Evolutionary conservation across 805 yeast genomes (phyloP).

Genomic region (Brettanomyces anomalus): DNA sequence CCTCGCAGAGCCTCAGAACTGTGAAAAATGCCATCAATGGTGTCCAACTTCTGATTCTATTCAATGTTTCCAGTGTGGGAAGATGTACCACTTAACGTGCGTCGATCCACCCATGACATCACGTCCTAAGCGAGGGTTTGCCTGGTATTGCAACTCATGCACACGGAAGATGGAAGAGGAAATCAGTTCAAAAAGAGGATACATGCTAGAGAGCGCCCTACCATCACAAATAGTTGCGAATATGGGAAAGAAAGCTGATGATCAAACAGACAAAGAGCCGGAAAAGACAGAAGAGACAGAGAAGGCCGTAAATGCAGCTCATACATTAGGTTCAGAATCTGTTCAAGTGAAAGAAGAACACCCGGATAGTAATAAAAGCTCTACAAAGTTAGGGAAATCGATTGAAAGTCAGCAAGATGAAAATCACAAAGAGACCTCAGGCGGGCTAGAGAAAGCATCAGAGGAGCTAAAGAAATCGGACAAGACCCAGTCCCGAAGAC

Average conservation of each 20-base stretch:
- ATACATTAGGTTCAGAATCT: no score
- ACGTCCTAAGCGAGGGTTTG: constrained; percentile 80
- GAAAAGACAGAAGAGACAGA: background rate
- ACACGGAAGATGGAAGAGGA: constrained; percentile 47
- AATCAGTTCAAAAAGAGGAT: constrained; percentile 27
- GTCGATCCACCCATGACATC: constrained; percentile 73
- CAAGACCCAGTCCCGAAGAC: no score
- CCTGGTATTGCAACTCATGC: constrained; percentile 85
- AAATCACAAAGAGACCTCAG: no score
- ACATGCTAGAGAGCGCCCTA: constrained; percentile 21
- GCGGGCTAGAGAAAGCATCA: no score
- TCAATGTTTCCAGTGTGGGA: constrained; percentile 69
- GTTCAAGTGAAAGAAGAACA: background rate
- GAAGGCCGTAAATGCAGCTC: no score
- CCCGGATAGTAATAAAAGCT: no score
- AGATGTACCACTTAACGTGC: constrained; percentile 71
- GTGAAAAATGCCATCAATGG: constrained; percentile 81
- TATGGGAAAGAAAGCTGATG: background rate
- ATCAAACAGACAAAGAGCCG: background rate
- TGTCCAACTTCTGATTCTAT: constrained; percentile 66
- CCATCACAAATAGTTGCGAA: constrained; percentile 17
- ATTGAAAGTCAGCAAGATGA: no score
- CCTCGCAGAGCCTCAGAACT: constrained; percentile 53
- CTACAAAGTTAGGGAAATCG: no score
- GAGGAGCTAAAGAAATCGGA: no score